Base-by-base conservation (phyloP, 2,329 filamentous ascomycete genomes). In the Huntiella bhutanensis region DNA sequence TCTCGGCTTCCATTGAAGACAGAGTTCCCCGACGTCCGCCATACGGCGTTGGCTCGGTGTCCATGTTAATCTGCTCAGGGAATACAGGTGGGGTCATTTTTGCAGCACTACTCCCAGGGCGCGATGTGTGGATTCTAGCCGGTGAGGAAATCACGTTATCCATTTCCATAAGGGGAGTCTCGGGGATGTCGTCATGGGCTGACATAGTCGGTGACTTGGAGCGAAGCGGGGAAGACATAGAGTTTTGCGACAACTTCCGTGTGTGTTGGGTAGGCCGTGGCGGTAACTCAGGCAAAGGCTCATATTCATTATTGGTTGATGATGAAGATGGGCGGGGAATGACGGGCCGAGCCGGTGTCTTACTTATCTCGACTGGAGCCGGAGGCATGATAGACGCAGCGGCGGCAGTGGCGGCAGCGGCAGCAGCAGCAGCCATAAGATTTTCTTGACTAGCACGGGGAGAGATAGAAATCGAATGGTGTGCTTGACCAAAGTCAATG, bases 1-100 rank as follows among this genome's bases (percentile, higher is more conserved):
- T 40, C 12, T 49, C 47, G 4, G 47, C 46, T n/a, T 49, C 47
- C 33, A 49, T 36, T 7, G 47, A 49, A n/a, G 47, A 49, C 16
- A 49, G 39, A n/a, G 43, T 49, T 7, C 47, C 47, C 22, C 47
- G 39, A 38, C 47, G 47, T 17, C 47, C 47, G 12, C 47, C 47
- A 35, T 49, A 49, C 12, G 47, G 47, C 10, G 47, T 49, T 10
- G 47, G 43, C 28, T 49, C 47, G 1, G 47, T 49, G 6, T 46
- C 47, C 7, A 49, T 22, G 22, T 45, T 44, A n/a, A 49, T 49
- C 16, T 46, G 39, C 10, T 37, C 43, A 8, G 47, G 47, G 12
- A 49, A 49, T 3, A 49, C 47, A n/a, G 47, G 47, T 8, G 47
- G 38, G 2, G 22, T 22, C 39, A 49, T 49, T 22, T 49, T 46